Base-by-base conservation (phyloP, 768 basidiomycete species). In the Tulasnella sp. region DNA sequence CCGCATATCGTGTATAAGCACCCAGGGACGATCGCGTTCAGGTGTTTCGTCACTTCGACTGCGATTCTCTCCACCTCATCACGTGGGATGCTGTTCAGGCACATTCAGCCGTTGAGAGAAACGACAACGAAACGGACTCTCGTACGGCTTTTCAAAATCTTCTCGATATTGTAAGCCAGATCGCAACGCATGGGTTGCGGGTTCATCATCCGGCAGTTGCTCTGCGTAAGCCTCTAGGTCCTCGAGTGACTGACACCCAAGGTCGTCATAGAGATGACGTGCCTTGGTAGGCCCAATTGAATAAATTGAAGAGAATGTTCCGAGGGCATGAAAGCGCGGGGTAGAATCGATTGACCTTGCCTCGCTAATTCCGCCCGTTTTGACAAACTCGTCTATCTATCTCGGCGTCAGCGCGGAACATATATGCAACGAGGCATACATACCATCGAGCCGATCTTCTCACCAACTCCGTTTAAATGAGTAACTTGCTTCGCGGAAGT, bases 21-120 rank as follows among this genome's bases (percentile, higher is more conserved):
- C 0, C 86, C 88, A 1, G 75, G 72, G 50, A 81, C 74, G 7
- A 94, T 65, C 9, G 67, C 65, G 11, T 75, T 73, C 27, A 94
- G 68, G 63, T 90, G 81, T n/a, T 67, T 66, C 77, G 81, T 79
- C 4, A 94, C 77, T 8, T 79, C 70, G 1, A 64, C 64, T n/a
- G 79, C 76, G 57, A 94, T 90, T 62, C 83, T 79, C 58, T 88
- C 82, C 0, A 87, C 86, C 66, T 96, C 89, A 0, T 68, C 71
- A 6, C 88, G 72, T 0, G 86, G 73, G 34, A 94, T 91, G 65
- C 80, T 83, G 57, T n/a, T 6, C 34, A n/a, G n/a, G n/a, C n/a
- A n/a, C n/a, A 21, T 27, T 43, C 21, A 27, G 15, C 42, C 15
- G 42, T 19, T 5, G 31, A 46, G 45, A 21, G n/a, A 37, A 23